These are phyloP conservation scores for Xerocomus cyaneibrunnescens DNA, from an alignment of 1,284 basidiomycete genomes.

Conservation along the genomic window DNA sequence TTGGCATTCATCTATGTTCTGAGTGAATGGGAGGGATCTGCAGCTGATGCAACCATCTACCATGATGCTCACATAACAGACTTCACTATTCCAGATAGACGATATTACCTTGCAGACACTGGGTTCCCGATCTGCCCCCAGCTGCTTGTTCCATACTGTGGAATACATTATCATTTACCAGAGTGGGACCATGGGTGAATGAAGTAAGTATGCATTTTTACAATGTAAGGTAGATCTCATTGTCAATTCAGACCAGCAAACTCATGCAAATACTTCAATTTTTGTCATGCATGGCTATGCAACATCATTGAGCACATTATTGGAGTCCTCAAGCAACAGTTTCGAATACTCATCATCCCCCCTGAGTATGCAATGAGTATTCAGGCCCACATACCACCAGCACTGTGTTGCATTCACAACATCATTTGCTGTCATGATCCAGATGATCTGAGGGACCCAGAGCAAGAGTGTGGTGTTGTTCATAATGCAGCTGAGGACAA, in stretches of 20 bases:
- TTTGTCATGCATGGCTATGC: background rate
- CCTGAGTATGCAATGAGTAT: background rate
- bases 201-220: background rate
- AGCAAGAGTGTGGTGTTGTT: background rate
- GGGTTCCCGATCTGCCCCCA: background rate
- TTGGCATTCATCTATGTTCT: slow-evolving; percentile 5
- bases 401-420: too few relatives aligned
- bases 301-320: background rate
- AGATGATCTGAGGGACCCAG: background rate
- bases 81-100: background rate
- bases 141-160: background rate
- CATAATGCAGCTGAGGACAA: background rate
- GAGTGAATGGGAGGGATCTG: background rate
- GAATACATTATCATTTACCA: background rate
- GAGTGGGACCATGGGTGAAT: background rate
- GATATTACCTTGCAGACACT: slow-evolving; percentile 7
- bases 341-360: background rate
- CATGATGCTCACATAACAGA: background rate
- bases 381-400: background rate
- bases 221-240: background rate
- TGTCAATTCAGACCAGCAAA: background rate
- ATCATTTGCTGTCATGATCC: background rate
- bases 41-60: background rate
- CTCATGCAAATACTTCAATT: background rate
- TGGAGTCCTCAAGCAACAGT: background rate